phyloP scores from a whole-genome alignment of 148 eudicot species.

The Rhododendron mucronatum region DNA sequence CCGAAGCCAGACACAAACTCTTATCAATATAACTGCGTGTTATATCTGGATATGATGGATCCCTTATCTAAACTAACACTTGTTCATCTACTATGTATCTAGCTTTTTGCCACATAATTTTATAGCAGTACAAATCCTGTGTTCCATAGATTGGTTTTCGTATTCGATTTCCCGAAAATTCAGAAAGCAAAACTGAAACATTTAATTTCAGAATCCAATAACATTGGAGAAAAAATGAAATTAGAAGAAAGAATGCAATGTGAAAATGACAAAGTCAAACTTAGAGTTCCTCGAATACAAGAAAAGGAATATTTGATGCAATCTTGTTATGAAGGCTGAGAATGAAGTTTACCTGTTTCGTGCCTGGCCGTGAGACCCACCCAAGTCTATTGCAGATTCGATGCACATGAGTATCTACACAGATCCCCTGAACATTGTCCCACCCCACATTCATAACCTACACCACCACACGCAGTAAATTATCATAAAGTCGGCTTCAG shows the following conservation, averaged over 20 bases:
- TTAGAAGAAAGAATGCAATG: background rate
- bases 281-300: background rate
- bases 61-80: background rate
- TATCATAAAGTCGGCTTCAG: background rate
- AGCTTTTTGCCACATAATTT: background rate
- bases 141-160: background rate
- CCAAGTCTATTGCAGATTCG: slow-evolving; percentile 93
- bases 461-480: slow-evolving; percentile 1
- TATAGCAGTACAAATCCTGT: background rate
- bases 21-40: background rate
- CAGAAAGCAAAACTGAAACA: background rate
- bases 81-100: background rate
- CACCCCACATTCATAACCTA: slow-evolving; percentile 91
- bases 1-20: background rate
- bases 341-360: slow-evolving; percentile 48
- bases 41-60: background rate
- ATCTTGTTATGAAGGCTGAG: background rate
- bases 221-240: background rate
- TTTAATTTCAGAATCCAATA: background rate
- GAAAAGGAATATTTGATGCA: background rate
- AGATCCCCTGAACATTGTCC: slow-evolving; percentile 95
- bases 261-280: background rate
- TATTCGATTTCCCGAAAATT: background rate
- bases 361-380: slow-evolving; percentile 79
- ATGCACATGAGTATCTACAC: slow-evolving; percentile 99